Percentiles rank a stretch among this genome's conserved stretches.
Conservation (phyloP, 169 alveolate species). For the Eimeria praecox region DNA sequence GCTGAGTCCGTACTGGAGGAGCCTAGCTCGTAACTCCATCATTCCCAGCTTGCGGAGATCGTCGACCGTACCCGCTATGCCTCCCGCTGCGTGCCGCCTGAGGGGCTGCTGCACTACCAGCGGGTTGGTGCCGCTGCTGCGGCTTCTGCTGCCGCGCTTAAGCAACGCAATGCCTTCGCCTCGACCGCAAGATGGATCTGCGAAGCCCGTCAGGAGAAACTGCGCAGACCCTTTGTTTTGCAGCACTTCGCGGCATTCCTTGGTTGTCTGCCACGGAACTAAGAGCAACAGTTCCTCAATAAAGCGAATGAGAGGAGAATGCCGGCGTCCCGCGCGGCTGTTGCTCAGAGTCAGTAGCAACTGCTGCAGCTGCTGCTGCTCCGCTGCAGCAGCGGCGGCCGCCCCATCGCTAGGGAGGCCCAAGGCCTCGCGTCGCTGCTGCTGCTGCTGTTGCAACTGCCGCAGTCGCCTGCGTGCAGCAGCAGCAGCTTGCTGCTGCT, state of each 20-base stretch:
- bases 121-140: conserved; percentile 75
- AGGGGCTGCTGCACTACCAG: conserved; percentile 71
- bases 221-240: conserved; percentile 90
- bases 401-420: conserved; percentile 47
- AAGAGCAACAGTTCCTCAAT: conserved; percentile 90
- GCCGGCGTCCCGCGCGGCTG: conserved; percentile 72
- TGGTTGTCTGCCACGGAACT: conserved; percentile 92
- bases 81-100: conserved; percentile 82
- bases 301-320: conserved; percentile 84
- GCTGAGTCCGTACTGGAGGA: conserved; percentile 90
- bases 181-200: conserved; percentile 94
- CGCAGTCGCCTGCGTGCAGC: conserved; percentile 59
- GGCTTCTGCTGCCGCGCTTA: conserved; percentile 72
- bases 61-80: conserved; percentile 87
- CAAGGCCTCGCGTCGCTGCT: conserved; percentile 64
- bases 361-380: conserved; percentile 68
- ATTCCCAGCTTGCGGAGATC: conserved; percentile 92
- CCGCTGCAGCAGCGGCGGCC: conserved; percentile 65
- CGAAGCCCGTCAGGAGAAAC: conserved; percentile 90
- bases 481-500: conserved; percentile 61
- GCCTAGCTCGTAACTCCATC: conserved; percentile 91
- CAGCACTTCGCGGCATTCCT: conserved; percentile 90
- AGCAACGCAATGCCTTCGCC: conserved; percentile 92
- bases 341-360: conserved; percentile 27
- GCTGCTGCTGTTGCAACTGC: conserved; percentile 72